These are phyloP conservation scores for Colletotrichum sublineola DNA, from an alignment of 2,329 filamentous ascomycete genomes.

Conservation along the genomic window DNA sequence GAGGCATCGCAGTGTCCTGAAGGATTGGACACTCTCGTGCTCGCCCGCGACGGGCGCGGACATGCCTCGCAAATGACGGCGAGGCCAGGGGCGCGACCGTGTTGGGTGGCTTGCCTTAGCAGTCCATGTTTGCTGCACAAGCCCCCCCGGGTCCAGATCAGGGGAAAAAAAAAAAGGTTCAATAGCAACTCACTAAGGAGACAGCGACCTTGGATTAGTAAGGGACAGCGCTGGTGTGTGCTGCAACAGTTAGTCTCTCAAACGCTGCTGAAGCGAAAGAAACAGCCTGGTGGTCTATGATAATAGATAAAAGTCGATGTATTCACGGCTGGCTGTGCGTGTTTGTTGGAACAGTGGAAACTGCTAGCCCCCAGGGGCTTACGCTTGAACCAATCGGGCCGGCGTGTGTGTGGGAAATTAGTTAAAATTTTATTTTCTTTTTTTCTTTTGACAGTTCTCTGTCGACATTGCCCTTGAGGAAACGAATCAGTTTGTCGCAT, in stretches of 20 bases:
- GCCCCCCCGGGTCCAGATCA: not conserved
- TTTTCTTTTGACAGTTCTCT: not conserved
- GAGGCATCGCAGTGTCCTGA: not conserved
- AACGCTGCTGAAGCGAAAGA: not conserved
- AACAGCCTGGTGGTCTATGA: not conserved
- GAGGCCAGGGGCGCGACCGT: conserved; percentile 17
- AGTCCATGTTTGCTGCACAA: conserved; percentile 5
- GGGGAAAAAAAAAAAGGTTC: too few species aligned
- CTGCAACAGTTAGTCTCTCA: not conserved
- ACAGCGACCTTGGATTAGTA: not conserved
- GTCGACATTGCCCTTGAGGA: not conserved
- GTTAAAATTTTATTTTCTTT: too few species aligned
- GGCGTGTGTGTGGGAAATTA: not conserved
- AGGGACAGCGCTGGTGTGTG: not conserved
- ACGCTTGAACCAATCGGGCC: not conserved
- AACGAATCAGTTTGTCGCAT: not conserved
- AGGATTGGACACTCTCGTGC: too few species aligned
- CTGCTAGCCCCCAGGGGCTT: not conserved
- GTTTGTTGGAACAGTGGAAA: not conserved
- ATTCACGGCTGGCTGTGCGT: not conserved
- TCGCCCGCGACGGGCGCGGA: not conserved
- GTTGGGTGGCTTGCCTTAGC: conserved; percentile 27
- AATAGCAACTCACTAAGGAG: not conserved
- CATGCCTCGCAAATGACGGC: conserved; percentile 9
- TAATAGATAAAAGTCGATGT: not conserved